Evolutionary conservation across 2,329 filamentous ascomycete genomes (phyloP).

Genomic region (Aspergillus eucalypticola): DNA sequence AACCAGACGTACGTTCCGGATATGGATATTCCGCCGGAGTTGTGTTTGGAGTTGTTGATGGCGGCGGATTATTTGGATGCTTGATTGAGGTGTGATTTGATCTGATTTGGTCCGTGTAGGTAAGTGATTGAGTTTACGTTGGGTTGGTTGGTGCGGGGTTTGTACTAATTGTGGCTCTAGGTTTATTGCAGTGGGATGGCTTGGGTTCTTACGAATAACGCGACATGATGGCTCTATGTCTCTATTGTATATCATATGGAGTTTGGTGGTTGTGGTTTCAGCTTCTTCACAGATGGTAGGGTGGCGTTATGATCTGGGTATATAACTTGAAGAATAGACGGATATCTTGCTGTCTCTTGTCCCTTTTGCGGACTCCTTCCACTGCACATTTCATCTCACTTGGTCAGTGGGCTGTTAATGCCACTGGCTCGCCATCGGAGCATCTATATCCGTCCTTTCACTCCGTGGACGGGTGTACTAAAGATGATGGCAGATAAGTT

Average conservation of each 20-base stretch:
- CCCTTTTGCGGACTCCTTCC: background rate
- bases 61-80: conserved; percentile 66
- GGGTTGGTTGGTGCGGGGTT: background rate
- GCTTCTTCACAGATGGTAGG: background rate
- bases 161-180: background rate
- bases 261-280: background rate
- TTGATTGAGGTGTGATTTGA: conserved; percentile 43
- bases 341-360: background rate
- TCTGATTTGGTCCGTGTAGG: conserved; percentile 13
- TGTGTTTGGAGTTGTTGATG: conserved; percentile 66
- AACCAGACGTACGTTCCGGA: conserved; percentile 62
- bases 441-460: conserved; percentile 37
- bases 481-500: conserved; percentile 53
- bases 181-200: background rate
- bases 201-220: conserved; percentile 3
- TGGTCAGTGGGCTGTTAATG: background rate
- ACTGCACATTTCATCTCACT: background rate
- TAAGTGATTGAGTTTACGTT: background rate
- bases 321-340: background rate
- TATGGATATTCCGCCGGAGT: conserved; percentile 66
- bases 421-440: conserved; percentile 33
- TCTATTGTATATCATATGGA: background rate
- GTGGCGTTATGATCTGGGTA: background rate
- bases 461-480: conserved; percentile 48
- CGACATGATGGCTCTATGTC: background rate